Conservation (phyloP, 371 early-diverging fungal species). For the Coelomomyces lativittatus region DNA sequence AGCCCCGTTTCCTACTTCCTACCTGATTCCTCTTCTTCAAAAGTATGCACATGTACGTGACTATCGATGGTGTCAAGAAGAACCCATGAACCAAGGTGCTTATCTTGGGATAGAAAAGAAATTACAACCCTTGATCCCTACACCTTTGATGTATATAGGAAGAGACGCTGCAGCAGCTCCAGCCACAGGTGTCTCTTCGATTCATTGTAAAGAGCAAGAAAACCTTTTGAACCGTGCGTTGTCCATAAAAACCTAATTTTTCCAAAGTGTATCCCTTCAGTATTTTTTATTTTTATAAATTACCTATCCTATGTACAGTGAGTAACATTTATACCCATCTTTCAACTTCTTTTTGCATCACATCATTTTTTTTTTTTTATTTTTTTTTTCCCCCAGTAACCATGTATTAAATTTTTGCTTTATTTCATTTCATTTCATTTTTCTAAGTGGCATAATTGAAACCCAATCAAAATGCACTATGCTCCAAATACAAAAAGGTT, state of each 20-base stretch:
- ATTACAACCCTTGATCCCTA: slow-evolving; percentile 23
- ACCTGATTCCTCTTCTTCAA: slow-evolving; percentile 41
- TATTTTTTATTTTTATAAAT: too few species aligned
- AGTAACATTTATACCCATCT: too few species aligned
- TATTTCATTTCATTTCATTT: too few species aligned
- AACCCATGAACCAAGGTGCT: slow-evolving; percentile 80
- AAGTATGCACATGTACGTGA: slow-evolving; percentile 47
- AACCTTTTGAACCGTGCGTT: slow-evolving; percentile 10
- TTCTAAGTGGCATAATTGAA: too few species aligned
- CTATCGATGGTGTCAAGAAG: slow-evolving; percentile 84
- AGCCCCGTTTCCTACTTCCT: slow-evolving; percentile 71
- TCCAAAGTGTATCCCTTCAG: too few species aligned
- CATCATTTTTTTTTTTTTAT: too few species aligned
- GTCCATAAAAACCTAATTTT: neutral
- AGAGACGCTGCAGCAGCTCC: slow-evolving; percentile 53
- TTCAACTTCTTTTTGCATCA: too few species aligned
- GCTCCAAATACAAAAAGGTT: too few species aligned
- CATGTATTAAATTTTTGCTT: too few species aligned
- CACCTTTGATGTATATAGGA: slow-evolving; percentile 36
- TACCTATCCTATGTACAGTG: too few species aligned
- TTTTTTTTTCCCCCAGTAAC: too few species aligned
- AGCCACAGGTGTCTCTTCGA: slow-evolving; percentile 43
- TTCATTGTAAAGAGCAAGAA: slow-evolving; percentile 40
- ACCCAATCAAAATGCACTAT: too few species aligned
- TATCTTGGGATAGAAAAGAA: slow-evolving; percentile 73